Conservation (phyloP, 768 basidiomycete species). For the Panaeolus papilionaceus region DNA sequence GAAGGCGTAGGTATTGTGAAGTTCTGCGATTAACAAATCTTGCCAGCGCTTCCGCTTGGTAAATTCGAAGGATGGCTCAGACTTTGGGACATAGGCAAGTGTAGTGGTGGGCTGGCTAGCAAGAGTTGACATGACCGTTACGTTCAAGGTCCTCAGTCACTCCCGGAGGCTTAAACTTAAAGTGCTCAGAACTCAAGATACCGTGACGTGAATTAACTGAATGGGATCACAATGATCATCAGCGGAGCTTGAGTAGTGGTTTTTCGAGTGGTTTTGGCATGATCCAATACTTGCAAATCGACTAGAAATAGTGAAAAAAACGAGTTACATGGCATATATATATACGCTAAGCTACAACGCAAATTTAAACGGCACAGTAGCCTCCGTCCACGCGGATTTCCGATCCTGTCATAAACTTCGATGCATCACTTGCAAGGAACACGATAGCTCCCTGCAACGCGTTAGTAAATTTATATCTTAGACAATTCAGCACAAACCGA, state of each 20-base stretch:
- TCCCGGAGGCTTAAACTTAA: background rate
- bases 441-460: constrained; percentile 78
- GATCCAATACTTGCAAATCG: no score
- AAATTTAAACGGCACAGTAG: constrained; percentile 70
- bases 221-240: background rate
- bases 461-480: constrained; percentile 16
- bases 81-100: background rate
- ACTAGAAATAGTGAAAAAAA: no score
- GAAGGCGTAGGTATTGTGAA: constrained; percentile 75
- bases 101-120: constrained; percentile 21
- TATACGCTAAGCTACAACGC: constrained; percentile 10
- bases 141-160: background rate
- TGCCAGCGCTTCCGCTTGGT: constrained; percentile 89
- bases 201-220: constrained; percentile 19
- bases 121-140: constrained; percentile 2
- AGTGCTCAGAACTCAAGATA: background rate
- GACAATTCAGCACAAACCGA: constrained; percentile 53
- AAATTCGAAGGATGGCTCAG: constrained; percentile 67
- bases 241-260: no score
- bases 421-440: constrained; percentile 89
- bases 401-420: constrained; percentile 87
- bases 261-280: no score
- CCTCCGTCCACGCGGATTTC: constrained; percentile 91
- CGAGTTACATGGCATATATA: constrained; percentile 1
- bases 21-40: constrained; percentile 77